Conservation (phyloP, 148 eudicot genomes). For the Fagopyrum homotropicum region DNA sequence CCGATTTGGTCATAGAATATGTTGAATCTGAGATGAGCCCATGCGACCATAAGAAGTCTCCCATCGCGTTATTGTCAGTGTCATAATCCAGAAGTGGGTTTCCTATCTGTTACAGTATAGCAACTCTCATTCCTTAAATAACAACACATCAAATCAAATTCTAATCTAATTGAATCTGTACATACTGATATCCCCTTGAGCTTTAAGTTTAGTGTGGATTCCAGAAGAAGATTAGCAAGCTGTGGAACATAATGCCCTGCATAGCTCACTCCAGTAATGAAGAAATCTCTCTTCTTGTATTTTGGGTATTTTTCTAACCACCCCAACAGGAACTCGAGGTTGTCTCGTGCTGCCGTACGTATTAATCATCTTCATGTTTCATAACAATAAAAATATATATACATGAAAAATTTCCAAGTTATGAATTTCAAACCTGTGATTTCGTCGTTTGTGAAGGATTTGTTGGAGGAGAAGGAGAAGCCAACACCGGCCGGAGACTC, state of each 20-base stretch:
- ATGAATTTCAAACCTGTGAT: slow-evolving; percentile 1
- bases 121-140: too few species aligned
- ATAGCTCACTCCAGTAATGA: slow-evolving; percentile 65
- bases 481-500: slow-evolving; percentile 9
- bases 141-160: not conserved
- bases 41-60: slow-evolving; percentile 72
- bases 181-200: slow-evolving; percentile 13
- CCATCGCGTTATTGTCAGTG: slow-evolving; percentile 52
- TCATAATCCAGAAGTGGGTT: slow-evolving; percentile 71
- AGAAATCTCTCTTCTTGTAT: slow-evolving; percentile 42
- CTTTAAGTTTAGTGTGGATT: not conserved
- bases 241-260: slow-evolving; percentile 25
- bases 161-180: not conserved
- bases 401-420: not conserved
- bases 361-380: not conserved
- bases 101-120: slow-evolving; percentile 39
- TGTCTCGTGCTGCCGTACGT: slow-evolving; percentile 4
- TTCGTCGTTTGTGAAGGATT: slow-evolving; percentile 2
- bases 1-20: slow-evolving; percentile 24
- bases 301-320: slow-evolving; percentile 55
- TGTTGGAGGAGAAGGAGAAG: not conserved
- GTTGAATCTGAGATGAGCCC: slow-evolving; percentile 69
- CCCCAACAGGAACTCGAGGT: slow-evolving; percentile 41
- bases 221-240: slow-evolving; percentile 3
- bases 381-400: not conserved